A percentile compares a stretch with the other conserved stretches of the same genome.
These are phyloP conservation scores for Exophiala aquamarina DNA, from an alignment of 2,329 filamentous ascomycete species.

Conservation along the genomic window DNA sequence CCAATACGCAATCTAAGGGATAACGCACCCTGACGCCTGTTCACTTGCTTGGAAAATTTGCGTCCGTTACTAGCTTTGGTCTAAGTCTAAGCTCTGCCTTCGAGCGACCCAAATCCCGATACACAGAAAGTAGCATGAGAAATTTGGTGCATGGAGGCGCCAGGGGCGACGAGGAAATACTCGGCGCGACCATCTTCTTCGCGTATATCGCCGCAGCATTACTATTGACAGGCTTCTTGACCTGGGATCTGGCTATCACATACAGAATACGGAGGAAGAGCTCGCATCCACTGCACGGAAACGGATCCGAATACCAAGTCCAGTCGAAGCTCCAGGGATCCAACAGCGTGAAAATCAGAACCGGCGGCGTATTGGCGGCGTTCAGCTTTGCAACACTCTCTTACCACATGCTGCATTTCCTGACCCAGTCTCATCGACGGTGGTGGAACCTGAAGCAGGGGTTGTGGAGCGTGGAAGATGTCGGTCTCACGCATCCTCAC, in stretches of 20 bases:
- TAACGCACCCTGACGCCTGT: too few relatives aligned
- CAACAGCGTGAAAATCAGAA: neutral
- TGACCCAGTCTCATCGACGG: constrained; percentile 16
- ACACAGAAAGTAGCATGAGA: too few relatives aligned
- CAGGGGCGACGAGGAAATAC: constrained; percentile 3
- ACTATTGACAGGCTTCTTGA: constrained; percentile 8
- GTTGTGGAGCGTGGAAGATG: neutral
- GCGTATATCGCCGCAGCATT: constrained; percentile 16
- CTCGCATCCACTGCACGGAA: neutral
- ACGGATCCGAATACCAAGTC: neutral
- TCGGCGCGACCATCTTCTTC: constrained; percentile 17
- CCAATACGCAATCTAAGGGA: too few relatives aligned
- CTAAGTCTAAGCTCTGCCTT: too few relatives aligned
- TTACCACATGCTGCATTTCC: constrained; percentile 23
- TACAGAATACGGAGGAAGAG: neutral
- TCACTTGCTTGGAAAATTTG: too few relatives aligned
- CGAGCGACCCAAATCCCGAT: too few relatives aligned
- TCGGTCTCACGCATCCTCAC: constrained; percentile 1
- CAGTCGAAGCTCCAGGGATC: neutral
- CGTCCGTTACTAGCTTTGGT: too few relatives aligned
- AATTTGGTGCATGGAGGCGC: too few relatives aligned
- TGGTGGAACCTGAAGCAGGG: constrained; percentile 5
- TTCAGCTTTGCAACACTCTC: constrained; percentile 18
- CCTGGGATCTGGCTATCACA: constrained; percentile 3
- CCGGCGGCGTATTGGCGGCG: constrained; percentile 9